Evolutionary conservation across 306 rosid genomes (phyloP), one percentile per base, ranked within the genome.

Genomic region (Sindora glabra): DNA sequence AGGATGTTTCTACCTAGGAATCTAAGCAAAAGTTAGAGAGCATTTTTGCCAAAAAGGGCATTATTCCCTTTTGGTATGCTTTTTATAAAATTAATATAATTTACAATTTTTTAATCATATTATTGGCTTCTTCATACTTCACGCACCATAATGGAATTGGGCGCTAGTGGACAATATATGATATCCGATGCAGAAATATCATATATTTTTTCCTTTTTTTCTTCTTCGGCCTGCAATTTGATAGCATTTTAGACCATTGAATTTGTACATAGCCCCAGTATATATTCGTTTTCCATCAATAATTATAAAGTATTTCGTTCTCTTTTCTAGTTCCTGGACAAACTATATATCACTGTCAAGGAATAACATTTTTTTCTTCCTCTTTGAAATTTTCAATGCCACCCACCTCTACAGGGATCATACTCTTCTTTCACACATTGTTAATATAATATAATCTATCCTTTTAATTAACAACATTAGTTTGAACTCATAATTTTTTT

Each of bases 1-100:
- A 3, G 34, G 59, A 58, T 69, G 62, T 65, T 74, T 59, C 72
- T 72, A 70, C 83, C 77, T 69, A 77, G 86, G 89, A 77, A 86
- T 82, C 79, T 86, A 71, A 72, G 67, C 59, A 65, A 40, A 69
- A 56, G 77, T 52, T 59, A 33, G 52, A 36, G 74, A 77, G 65
- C 65, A 64, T 26, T 74, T 29, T 74, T 67, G n/a, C n/a, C 18
- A 49, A 74, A 76, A 56, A 68, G 56, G 78, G 49, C 69, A 71
- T 68, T 26, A 72, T 70, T 12, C 52, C 24, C 50, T 51, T 74
- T 62, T 44, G 17, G 69, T 39, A 29, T 49, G 61, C 16, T n/a
- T n/a, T n/a, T n/a, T n/a, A n/a, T n/a, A n/a, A n/a, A 54, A 65
- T 74, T 15, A 27, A 60, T 16, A 24, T 2, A 34, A 13, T 19